Base-by-base conservation (phyloP, 2,329 filamentous ascomycete genomes). In the Hawksworthiomyces lignivorus region DNA sequence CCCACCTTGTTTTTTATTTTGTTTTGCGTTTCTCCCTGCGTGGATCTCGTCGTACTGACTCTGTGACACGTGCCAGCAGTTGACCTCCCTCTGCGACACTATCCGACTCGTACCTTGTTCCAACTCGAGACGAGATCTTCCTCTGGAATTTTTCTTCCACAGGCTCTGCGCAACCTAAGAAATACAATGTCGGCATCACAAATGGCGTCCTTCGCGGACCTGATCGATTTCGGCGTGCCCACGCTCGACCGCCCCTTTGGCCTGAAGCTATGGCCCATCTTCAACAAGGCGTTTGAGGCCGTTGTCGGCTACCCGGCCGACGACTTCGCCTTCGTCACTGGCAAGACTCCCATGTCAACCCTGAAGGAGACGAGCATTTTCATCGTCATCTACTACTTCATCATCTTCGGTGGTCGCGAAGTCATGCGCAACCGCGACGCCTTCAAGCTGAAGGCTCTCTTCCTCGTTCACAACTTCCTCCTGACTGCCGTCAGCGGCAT, bases 401-500 rank as follows among this genome's bases (percentile, higher is more conserved):
- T 95, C 68, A 92, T 97, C 58, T 94, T 97, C 53, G 89, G 89
- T 50, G 92, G 90, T 46, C 79, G 90, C 51, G 87, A 94, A 67
- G 62, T 88, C 55, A 97, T 98, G 92, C 86, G 87, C 67, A 82
- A 84, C 58, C 79, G 87, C 50, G 74, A 82, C 60, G 75, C 90
- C 18, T 83, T 92, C 70, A 86, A 94, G 75, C 77, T 97, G 59
- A 92, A 87, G 72, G 71, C 75, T 14, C 70, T 92, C 45, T 97
- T 97, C 75, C 85, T 95, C 69, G 76, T 96, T 60, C 90, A 98
- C 79, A 98, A 98, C 75, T 83, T 97, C 57, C 81, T 89, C 70
- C 72, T 98, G 59, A 97, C 90, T 36, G 69, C 77, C 52, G 87
- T 96, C 70, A 94, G 87, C 62, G 84, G 69, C 46, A 72, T 79